These are phyloP conservation scores for Vaccinium corymbosum DNA, from an alignment of 148 eudicot genomes.

Conservation along the genomic window DNA sequence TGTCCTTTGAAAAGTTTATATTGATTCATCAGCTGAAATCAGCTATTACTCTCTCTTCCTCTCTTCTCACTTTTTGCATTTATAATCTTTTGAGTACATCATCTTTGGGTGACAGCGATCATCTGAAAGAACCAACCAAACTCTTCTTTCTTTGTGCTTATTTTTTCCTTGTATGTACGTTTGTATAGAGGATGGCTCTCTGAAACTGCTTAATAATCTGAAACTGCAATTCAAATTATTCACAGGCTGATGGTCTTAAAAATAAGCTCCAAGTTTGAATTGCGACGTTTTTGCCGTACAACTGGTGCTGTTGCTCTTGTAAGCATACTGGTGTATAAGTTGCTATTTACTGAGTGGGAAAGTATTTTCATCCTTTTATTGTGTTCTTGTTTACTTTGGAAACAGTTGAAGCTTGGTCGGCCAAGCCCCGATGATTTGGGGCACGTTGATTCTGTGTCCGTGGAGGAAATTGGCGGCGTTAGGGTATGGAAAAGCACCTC, in stretches of 20 bases:
- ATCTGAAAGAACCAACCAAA: background rate
- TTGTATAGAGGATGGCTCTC: background rate
- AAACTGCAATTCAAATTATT: slow-evolving; percentile 7
- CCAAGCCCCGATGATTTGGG: slow-evolving; percentile 89
- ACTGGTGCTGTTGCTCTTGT: slow-evolving; percentile 89
- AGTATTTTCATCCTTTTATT: background rate
- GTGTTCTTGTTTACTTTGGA: slow-evolving; percentile 14
- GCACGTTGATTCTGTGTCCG: slow-evolving; percentile 76
- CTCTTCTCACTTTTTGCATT: background rate
- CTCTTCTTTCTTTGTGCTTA: background rate
- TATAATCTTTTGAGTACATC: background rate
- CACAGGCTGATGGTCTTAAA: slow-evolving; percentile 91
- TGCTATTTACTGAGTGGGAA: background rate
- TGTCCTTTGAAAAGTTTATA: background rate
- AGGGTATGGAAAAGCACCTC: slow-evolving; percentile 44
- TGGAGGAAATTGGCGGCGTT: slow-evolving; percentile 88
- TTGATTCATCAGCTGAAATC: background rate
- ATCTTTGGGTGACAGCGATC: background rate
- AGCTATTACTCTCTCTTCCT: background rate
- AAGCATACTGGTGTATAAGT: slow-evolving; percentile 25
- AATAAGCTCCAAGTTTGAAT: slow-evolving; percentile 87
- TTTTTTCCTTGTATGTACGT: background rate
- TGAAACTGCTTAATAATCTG: background rate
- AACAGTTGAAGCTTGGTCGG: slow-evolving; percentile 86
- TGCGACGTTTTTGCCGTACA: slow-evolving; percentile 90